Conservation (phyloP, 208 protist genomes). For the Acanthamoeba triangularis region DNA sequence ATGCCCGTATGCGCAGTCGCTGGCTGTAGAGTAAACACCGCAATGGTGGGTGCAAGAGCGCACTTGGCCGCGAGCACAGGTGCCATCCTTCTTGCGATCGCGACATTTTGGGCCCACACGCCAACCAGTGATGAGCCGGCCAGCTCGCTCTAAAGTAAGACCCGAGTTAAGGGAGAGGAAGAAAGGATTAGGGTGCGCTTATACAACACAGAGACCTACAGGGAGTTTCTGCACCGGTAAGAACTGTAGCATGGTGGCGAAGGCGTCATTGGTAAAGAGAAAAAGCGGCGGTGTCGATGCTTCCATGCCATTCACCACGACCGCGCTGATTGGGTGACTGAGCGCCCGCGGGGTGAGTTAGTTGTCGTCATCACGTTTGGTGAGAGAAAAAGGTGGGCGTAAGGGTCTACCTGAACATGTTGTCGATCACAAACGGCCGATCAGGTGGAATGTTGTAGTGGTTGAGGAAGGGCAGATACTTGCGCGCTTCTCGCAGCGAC, state of each 20-base stretch:
- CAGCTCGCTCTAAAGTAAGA: not conserved
- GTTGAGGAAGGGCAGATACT: not conserved
- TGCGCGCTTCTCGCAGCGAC: not conserved
- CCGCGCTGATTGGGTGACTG: not conserved
- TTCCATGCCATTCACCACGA: not conserved
- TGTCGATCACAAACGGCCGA: not conserved
- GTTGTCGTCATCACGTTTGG: too few species aligned
- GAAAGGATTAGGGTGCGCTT: not conserved
- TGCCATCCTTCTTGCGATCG: not conserved
- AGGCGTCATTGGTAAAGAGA: conserved; percentile 7
- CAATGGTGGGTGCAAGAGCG: not conserved
- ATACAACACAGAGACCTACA: not conserved
- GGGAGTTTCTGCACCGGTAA: not conserved
- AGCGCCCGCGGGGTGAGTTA: not conserved
- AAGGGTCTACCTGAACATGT: conserved; percentile 5
- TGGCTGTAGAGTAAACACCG: not conserved
- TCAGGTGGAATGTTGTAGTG: not conserved
- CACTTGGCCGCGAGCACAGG: not conserved
- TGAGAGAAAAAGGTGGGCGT: too few species aligned
- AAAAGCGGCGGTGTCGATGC: not conserved
- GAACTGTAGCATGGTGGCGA: conserved; percentile 25
- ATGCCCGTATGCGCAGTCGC: not conserved
- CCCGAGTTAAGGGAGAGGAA: not conserved
- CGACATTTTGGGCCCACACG: not conserved
- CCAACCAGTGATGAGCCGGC: not conserved